Conservation (phyloP, 164 flowering plant species). For the Cinnamomum micranthum region DNA sequence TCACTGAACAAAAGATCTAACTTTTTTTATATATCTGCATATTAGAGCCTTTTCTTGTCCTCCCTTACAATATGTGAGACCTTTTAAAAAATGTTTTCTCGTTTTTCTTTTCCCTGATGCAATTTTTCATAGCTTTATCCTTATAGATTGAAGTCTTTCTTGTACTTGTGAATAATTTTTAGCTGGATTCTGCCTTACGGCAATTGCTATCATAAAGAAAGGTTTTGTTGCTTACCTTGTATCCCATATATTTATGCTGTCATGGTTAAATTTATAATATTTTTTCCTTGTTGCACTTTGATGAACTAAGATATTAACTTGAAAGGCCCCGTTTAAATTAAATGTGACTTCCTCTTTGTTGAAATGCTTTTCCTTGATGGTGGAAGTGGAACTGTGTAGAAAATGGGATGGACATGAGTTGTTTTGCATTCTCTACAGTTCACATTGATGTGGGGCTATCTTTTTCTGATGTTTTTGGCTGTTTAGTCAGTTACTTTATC, state of each 20-base stretch:
- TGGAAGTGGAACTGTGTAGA: neutral
- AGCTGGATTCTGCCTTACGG: neutral
- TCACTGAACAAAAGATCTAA: neutral
- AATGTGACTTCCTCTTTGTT: conserved; percentile 12
- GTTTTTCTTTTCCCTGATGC: neutral
- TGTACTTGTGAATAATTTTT: neutral
- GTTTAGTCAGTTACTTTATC: neutral
- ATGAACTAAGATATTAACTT: neutral
- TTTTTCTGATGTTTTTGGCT: neutral
- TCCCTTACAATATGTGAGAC: neutral
- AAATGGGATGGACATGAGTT: neutral
- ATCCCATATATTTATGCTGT: neutral
- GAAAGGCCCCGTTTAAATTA: neutral
- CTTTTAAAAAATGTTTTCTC: neutral
- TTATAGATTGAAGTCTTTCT: neutral
- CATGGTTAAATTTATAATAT: neutral
- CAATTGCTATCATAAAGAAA: neutral
- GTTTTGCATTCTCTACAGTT: neutral
- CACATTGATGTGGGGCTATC: neutral
- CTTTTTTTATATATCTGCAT: neutral
- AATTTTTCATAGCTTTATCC: too few relatives aligned
- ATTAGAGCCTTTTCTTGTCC: neutral
- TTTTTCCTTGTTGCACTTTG: neutral
- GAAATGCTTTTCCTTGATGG: neutral
- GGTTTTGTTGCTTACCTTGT: neutral